These are phyloP conservation scores for Cladobotryum protrusum DNA, from an alignment of 2,329 filamentous ascomycete genomes.

Conservation along the genomic window DNA sequence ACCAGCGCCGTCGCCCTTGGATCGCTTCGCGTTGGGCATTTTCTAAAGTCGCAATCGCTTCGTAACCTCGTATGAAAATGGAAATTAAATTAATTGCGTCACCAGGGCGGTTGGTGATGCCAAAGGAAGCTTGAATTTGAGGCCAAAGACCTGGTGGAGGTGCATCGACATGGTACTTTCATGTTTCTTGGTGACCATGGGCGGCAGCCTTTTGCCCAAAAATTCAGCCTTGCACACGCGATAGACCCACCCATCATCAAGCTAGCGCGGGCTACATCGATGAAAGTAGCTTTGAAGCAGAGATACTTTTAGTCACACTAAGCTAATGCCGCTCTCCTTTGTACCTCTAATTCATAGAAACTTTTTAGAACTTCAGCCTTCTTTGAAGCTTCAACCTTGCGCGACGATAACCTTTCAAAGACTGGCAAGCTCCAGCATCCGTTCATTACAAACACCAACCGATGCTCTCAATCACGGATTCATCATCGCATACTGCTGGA, in stretches of 20 bases:
- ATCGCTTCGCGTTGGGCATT: conserved; percentile 56
- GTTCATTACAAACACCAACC: not conserved
- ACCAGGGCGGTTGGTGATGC: not conserved
- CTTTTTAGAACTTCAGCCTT: conserved; percentile 8
- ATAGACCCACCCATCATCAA: conserved; percentile 11
- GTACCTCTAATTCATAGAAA: conserved; percentile 6
- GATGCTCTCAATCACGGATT: too few species aligned
- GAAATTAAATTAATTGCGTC: not conserved
- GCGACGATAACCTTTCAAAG: not conserved
- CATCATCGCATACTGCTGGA: too few species aligned
- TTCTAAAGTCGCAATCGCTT: conserved; percentile 11
- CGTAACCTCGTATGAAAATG: conserved; percentile 3
- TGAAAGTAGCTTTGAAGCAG: conserved; percentile 4
- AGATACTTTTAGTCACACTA: not conserved
- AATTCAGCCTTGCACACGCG: conserved; percentile 18
- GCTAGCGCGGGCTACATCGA: not conserved
- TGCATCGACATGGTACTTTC: too few species aligned
- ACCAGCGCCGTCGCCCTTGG: conserved; percentile 46
- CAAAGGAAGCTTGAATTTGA: not conserved
- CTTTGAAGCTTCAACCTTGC: conserved; percentile 5
- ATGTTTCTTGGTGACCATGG: too few species aligned
- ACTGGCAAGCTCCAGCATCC: not conserved
- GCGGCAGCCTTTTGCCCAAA: conserved; percentile 8
- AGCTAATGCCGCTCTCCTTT: not conserved
- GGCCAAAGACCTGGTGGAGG: not conserved